Evolutionary conservation across 2,329 filamentous ascomycete species (phyloP).

Genomic region (Talaromyces verruculosus): DNA sequence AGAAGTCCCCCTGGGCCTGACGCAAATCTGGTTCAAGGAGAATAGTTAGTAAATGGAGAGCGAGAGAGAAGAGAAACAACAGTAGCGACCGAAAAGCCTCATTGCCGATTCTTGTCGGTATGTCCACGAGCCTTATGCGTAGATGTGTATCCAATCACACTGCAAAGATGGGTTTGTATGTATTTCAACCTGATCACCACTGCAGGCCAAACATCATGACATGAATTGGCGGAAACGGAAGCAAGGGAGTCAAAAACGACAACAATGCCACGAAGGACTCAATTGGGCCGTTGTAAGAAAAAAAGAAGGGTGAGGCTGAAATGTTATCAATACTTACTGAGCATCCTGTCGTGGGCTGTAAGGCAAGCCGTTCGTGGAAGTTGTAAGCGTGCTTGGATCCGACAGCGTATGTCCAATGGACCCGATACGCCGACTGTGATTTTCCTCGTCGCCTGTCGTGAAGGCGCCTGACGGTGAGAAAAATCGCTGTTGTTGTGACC

Average conservation of each 20-base stretch:
- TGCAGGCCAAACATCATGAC: background rate
- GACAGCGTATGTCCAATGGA: constrained; percentile 48
- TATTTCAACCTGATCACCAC: constrained; percentile 1
- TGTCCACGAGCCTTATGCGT: constrained; percentile 13
- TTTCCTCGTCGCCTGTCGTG: constrained; percentile 42
- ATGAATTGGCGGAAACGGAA: background rate
- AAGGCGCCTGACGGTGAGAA: constrained; percentile 38
- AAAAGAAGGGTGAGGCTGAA: constrained; percentile 5
- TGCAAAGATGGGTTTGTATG: background rate
- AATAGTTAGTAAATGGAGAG: constrained; percentile 13
- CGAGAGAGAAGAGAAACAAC: background rate
- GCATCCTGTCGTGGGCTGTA: constrained; percentile 55
- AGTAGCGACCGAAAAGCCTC: background rate
- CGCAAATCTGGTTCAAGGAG: constrained; percentile 50
- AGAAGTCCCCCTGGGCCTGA: constrained; percentile 50
- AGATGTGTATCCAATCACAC: constrained; percentile 12
- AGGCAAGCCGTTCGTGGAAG: constrained; percentile 52
- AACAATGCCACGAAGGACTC: background rate
- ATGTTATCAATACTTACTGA: constrained; percentile 51
- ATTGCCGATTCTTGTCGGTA: constrained; percentile 29
- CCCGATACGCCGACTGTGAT: constrained; percentile 54
- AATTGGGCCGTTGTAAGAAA: background rate
- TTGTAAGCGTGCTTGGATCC: constrained; percentile 37
- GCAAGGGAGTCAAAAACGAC: constrained; percentile 9
- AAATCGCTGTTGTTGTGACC: constrained; percentile 31